Evolutionary conservation across 2,329 filamentous ascomycete genomes (phyloP), one percentile per base, ranked within the genome.

Genomic region (Paecilomyces formosus): DNA sequence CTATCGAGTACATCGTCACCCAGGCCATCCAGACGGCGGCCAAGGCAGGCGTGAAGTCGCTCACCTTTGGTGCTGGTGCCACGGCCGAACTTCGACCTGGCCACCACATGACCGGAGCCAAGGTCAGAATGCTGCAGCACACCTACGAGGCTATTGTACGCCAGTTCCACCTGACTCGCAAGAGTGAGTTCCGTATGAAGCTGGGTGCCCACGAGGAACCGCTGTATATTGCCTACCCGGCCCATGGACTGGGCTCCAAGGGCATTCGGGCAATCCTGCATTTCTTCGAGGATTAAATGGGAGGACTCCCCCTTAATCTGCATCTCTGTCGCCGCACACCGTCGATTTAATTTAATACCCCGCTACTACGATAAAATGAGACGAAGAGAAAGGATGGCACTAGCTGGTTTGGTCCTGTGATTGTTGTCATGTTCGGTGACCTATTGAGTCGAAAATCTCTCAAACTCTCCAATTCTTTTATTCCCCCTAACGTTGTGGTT

Each of bases 151-250:
- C 89, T 3, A 78, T 96, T 54, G 88, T 90, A 50, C 89, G 89
- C 67, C 90, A 92, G 71, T 85, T 96, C 65, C 88, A 89, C 65
- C 81, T 96, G 63, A 88, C 87, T 53, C 85, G 88, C 70, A 96
- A 96, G 84, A 88, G 85, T 57, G 91, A 92, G 72, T 97, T 97
- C 79, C 82, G 92, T 61, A 88, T 90, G 78, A 97, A 97, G 81
- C 85, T 97, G 72, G 92, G 92, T 56, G 89, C 89, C 3, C 79
- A 85, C 59, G 90, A 92, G 61, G 92, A 96, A 68, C 86, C 89
- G 54, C 86, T 93, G 28, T 97, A 90, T 74, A 91, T 97, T 64
- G 92, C 90, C 70, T 97, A 96, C 75, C 92, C 92, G 49, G 87
- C 88, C 59, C 87, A 92, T 68, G 92, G 92, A 7, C 81, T 97